Evolutionary conservation across 1,284 basidiomycete species (phyloP).

Genomic region (Ganoderma sp.): DNA sequence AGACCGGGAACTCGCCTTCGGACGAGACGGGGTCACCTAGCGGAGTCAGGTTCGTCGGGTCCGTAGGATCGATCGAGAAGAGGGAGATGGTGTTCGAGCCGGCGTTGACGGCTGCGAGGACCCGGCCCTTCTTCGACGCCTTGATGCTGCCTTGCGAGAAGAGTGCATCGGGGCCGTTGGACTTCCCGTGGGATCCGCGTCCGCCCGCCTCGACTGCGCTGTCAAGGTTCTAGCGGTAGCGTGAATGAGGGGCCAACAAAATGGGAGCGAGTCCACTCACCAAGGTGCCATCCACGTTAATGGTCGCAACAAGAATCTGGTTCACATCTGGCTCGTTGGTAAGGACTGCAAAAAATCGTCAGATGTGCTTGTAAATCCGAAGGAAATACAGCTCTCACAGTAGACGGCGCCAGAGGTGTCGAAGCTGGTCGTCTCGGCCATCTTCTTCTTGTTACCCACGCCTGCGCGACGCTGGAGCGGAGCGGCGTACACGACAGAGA

Average conservation of each 20-base stretch:
- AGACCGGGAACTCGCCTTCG: conserved; percentile 57
- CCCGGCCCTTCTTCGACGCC: conserved; percentile 45
- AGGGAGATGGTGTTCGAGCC: conserved; percentile 55
- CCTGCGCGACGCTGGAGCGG: conserved; percentile 24
- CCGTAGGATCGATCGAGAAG: conserved; percentile 50
- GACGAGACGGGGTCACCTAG: conserved; percentile 45
- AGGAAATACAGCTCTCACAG: conserved; percentile 14
- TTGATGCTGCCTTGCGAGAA: conserved; percentile 55
- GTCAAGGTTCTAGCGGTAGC: conserved; percentile 26
- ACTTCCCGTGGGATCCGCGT: conserved; percentile 47
- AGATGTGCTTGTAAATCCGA: not conserved
- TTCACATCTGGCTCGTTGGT: conserved; percentile 35
- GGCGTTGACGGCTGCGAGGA: conserved; percentile 54
- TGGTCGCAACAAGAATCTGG: conserved; percentile 31
- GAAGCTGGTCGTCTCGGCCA: conserved; percentile 20
- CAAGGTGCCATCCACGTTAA: conserved; percentile 32
- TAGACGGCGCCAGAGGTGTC: conserved; percentile 29
- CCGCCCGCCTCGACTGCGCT: conserved; percentile 45
- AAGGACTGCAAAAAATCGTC: conserved; percentile 25
- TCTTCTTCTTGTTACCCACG: conserved; percentile 19
- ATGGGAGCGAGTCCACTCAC: conserved; percentile 12
- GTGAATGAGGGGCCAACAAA: conserved; percentile 6
- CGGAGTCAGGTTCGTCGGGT: conserved; percentile 47
- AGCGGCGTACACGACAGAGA: conserved; percentile 22
- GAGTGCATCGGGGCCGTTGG: conserved; percentile 50